phyloP scores from a whole-genome alignment of 768 basidiomycete genomes.

The Pulveroboletus sp. region DNA sequence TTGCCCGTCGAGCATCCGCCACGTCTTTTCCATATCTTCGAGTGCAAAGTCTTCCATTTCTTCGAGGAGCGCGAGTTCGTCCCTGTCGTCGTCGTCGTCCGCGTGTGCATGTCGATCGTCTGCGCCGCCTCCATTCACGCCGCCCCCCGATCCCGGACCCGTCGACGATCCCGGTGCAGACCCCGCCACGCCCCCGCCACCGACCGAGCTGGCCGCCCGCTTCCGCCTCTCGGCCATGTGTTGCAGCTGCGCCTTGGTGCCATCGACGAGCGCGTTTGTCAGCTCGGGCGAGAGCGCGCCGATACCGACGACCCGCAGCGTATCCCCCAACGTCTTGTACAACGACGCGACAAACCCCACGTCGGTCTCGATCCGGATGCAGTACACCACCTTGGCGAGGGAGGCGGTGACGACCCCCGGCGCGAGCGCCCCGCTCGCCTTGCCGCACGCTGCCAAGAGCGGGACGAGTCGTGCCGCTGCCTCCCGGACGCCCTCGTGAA shows the following conservation, averaged over 20 bases:
- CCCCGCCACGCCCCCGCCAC: background rate
- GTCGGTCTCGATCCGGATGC: conserved; percentile 67
- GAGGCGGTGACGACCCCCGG: conserved; percentile 67
- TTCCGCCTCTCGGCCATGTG: conserved; percentile 66
- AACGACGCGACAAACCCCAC: conserved; percentile 75
- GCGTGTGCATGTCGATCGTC: background rate
- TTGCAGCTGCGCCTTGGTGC: conserved; percentile 70
- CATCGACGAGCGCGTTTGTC: conserved; percentile 56
- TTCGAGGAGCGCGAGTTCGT: conserved; percentile 70
- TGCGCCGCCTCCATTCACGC: background rate
- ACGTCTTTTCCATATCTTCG: conserved; percentile 74
- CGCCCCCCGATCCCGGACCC: too few relatives aligned
- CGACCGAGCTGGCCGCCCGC: conserved; percentile 35
- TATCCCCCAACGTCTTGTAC: conserved; percentile 67
- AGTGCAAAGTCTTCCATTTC: conserved; percentile 83
- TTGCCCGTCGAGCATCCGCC: conserved; percentile 51
- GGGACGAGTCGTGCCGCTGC: conserved; percentile 75
- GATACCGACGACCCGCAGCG: conserved; percentile 57
- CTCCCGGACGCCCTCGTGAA: conserved; percentile 84
- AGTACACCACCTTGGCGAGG: conserved; percentile 61
- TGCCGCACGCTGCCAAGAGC: conserved; percentile 66
- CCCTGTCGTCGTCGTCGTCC: conserved; percentile 48
- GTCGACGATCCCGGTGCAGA: too few relatives aligned
- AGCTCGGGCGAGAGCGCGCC: conserved; percentile 52
- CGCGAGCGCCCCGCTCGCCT: conserved; percentile 61